Conservation (phyloP, 371 early-diverging fungal genomes). For the Mortierella sp. region DNA sequence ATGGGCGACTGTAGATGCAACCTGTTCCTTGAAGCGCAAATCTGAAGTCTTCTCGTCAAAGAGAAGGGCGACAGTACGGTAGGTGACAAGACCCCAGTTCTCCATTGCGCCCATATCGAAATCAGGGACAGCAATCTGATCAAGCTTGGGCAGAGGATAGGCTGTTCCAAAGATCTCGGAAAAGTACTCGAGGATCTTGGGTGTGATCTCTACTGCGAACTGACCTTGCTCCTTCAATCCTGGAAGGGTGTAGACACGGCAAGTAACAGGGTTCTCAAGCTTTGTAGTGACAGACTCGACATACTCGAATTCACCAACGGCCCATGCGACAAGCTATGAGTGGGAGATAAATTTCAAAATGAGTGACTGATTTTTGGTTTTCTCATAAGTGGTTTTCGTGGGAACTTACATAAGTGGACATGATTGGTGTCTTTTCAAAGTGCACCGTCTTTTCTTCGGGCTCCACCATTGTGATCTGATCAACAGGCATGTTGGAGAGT, state of each 20-base stretch:
- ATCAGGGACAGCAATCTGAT: conserved; percentile 93
- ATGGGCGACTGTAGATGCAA: conserved; percentile 91
- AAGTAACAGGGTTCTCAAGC: conserved; percentile 71
- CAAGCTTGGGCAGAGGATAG: conserved; percentile 92
- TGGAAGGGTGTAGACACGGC: conserved; percentile 85
- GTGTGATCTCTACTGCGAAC: conserved; percentile 85
- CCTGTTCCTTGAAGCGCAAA: conserved; percentile 75
- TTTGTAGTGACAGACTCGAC: conserved; percentile 81
- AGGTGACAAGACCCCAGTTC: conserved; percentile 97
- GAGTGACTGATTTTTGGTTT: not conserved
- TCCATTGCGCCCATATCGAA: conserved; percentile 93
- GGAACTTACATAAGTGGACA: conserved; percentile 86
- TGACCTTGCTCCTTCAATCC: conserved; percentile 78
- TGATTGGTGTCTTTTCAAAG: conserved; percentile 87
- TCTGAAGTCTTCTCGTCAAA: conserved; percentile 77
- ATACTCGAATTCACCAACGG: conserved; percentile 91
- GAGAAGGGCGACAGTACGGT: conserved; percentile 83
- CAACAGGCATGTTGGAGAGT: conserved; percentile 89
- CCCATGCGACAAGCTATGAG: conserved; percentile 84
- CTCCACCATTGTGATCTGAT: conserved; percentile 55
- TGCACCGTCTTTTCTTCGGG: conserved; percentile 53
- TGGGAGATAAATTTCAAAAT: too few relatives aligned
- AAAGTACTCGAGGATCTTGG: conserved; percentile 80
- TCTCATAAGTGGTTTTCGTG: not conserved
- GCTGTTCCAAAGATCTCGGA: conserved; percentile 81